Evolutionary conservation across 495 filamentous ascomycete species (phyloP), one percentile per base, ranked within the genome.

Genomic region (Aspergillus steynii): DNA sequence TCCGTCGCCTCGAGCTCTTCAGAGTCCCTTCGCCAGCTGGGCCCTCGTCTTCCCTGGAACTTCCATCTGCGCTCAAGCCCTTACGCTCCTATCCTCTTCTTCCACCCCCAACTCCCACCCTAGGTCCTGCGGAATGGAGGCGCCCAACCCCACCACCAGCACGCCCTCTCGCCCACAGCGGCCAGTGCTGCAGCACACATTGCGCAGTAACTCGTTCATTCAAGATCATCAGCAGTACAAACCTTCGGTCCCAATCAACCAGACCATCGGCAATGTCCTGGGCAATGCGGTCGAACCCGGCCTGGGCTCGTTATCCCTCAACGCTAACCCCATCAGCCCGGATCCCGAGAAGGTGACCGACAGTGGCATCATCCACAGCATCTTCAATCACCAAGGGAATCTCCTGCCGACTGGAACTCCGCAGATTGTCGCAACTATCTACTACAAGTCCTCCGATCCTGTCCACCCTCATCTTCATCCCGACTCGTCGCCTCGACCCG

Each of bases 191-290:
- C 75, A 74, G 61, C 74, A 77, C 56, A 79, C 60, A 26, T 81
- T 90, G 80, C 83, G 86, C 58, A 88, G 85, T 74, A 82, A 82
- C 65, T 90, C 88, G 37, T 90, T 88, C 72, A 80, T 91, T 42
- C 80, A 85, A 53, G 88, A 90, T 58, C 87, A 90, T 61, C 87
- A 90, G 67, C 88, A 91, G 62, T 91, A 91, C 65, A 89, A 88
- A 55, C 83, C 88, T 10, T 84, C 85, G 31, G 63, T 62, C 9
- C 68, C 75, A 9, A 62, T 76, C 51, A 77, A 51, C 53, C 75
- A 76, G 63, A 80, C 62, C 47, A 78, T 81, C 53, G 70, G 73
- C 37, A 77, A 81, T 66, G 76, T 81, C 14, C 74, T 80, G 10
- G 70, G 65, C 15, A 66, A 60, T 32, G 62, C 61, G 5, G 52